Conservation (phyloP, 169 alveolate genomes). For the Neospora caninum region DNA sequence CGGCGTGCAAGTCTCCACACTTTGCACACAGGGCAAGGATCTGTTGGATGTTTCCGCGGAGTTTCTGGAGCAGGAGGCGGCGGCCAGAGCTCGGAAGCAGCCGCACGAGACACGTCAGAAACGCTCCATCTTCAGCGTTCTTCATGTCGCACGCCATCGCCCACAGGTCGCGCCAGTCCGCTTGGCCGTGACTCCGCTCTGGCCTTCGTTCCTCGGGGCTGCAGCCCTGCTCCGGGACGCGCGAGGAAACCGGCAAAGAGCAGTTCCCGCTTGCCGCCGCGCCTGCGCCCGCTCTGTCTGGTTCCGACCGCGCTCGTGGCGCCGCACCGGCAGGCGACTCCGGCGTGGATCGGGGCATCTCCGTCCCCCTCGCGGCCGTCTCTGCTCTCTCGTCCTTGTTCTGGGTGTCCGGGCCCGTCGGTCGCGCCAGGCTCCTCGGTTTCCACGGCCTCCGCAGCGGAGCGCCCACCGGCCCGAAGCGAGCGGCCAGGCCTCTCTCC, state of each 20-base stretch:
- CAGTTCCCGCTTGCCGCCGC: no score
- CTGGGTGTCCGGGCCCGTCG: background rate
- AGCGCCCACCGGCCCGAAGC: background rate
- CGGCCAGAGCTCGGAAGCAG: background rate
- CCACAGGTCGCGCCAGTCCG: background rate
- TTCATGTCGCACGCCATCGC: background rate
- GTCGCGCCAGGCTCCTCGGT: no score
- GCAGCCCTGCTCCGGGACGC: background rate
- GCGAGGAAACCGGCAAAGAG: background rate
- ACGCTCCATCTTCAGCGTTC: background rate
- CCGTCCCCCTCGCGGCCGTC: background rate
- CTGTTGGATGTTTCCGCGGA: background rate
- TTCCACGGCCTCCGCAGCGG: background rate
- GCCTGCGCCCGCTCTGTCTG: no score
- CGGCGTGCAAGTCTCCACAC: conserved; percentile 11
- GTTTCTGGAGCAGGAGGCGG: background rate
- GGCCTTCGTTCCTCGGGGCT: background rate
- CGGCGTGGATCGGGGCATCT: background rate
- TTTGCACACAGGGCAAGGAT: conserved; percentile 29
- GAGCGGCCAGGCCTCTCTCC: background rate
- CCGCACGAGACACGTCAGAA: background rate
- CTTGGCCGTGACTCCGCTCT: background rate
- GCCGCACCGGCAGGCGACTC: no score
- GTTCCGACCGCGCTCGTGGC: no score
- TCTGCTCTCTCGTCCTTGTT: background rate